Evolutionary conservation across 495 filamentous ascomycete species (phyloP).

Genomic region (Geoglossum glabrum): DNA sequence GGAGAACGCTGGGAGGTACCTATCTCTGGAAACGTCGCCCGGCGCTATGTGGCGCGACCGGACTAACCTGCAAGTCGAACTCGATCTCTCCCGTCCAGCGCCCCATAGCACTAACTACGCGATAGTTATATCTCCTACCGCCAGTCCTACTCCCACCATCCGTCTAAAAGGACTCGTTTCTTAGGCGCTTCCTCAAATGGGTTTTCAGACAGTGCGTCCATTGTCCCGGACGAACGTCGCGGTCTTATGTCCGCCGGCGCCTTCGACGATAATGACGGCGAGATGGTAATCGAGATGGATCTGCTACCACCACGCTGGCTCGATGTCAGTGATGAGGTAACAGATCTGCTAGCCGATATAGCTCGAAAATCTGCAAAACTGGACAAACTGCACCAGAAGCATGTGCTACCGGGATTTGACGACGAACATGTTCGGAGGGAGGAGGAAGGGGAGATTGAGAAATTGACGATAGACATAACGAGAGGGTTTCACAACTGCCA

Average conservation of each 20-base stretch:
- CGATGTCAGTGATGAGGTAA: conserved; percentile 85
- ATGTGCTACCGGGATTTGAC: conserved; percentile 89
- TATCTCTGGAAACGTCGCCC: background rate
- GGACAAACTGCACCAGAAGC: conserved; percentile 88
- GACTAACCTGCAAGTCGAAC: conserved; percentile 66
- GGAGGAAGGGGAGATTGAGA: conserved; percentile 80
- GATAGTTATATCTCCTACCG: conserved; percentile 92
- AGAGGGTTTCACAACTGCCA: conserved; percentile 77
- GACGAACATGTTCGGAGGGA: conserved; percentile 69
- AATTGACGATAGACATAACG: conserved; percentile 75
- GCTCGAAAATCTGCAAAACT: conserved; percentile 63
- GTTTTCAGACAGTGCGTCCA: conserved; percentile 40
- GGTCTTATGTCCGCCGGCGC: conserved; percentile 64
- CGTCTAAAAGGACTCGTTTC: conserved; percentile 63
- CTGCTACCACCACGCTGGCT: conserved; percentile 87
- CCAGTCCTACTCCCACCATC: conserved; percentile 92
- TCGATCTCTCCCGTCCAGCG: conserved; percentile 3
- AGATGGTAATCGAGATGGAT: conserved; percentile 97
- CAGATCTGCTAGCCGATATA: conserved; percentile 60
- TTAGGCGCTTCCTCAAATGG: conserved; percentile 43
- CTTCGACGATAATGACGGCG: conserved; percentile 67
- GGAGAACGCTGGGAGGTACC: background rate
- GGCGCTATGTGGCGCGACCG: conserved; percentile 64
- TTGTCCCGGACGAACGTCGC: conserved; percentile 52
- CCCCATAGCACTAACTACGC: conserved; percentile 8